phyloP scores from a whole-genome alignment of 1,139 yeast species.

The Hanseniaspora sp. region DNA sequence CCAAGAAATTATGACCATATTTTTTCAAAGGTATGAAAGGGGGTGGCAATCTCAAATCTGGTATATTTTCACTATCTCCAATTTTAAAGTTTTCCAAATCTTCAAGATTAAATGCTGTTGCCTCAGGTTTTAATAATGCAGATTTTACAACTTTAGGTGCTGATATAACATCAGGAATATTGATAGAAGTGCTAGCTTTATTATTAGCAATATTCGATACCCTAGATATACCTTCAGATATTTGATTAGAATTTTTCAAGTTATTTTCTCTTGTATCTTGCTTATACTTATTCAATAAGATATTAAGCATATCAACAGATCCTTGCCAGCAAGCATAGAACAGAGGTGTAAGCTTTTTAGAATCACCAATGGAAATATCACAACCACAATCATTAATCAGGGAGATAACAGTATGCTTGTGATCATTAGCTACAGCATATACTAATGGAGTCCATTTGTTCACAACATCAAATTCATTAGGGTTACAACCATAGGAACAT shows the following conservation, averaged over 20 bases:
- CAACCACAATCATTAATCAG: constrained; percentile 61
- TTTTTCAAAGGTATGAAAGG: constrained; percentile 87
- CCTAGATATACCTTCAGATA: neutral
- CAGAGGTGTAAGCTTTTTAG: constrained; percentile 68
- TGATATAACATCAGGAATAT: neutral
- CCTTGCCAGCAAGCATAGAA: constrained; percentile 95
- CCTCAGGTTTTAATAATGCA: constrained; percentile 1
- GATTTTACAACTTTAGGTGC: neutral
- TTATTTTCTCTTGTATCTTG: neutral
- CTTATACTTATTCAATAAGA: constrained; percentile 35
- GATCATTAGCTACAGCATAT: constrained; percentile 83
- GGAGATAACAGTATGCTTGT: constrained; percentile 56
- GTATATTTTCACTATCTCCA: constrained; percentile 44
- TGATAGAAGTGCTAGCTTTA: neutral
- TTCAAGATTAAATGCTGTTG: neutral
- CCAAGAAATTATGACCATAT: constrained; percentile 91
- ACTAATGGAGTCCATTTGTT: constrained; percentile 92
- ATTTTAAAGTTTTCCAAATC: constrained; percentile 7
- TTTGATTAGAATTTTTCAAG: constrained; percentile 26
- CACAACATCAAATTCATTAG: constrained; percentile 69
- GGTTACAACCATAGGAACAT: constrained; percentile 62
- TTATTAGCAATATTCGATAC: neutral
- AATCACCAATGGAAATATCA: constrained; percentile 60
- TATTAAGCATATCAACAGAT: constrained; percentile 65
- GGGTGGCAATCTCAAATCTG: constrained; percentile 86